phyloP scores from a whole-genome alignment of 495 filamentous ascomycete species.

The Paragyromitra xinjiangensis region DNA sequence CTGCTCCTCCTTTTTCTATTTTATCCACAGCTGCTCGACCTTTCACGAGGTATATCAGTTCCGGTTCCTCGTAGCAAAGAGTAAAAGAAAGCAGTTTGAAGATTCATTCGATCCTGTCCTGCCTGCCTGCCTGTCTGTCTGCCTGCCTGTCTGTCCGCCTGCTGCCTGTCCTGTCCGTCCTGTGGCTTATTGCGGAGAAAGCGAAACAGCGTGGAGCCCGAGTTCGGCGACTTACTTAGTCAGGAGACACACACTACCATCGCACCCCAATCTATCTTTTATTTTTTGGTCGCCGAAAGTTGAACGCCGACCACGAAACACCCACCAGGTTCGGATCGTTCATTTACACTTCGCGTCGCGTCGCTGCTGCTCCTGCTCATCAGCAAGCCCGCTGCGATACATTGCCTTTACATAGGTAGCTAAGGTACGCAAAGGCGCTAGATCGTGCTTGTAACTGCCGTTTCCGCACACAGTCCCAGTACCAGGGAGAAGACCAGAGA shows the following conservation, averaged over 20 bases:
- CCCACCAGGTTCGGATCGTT: conserved; percentile 19
- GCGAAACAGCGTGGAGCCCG: conserved; percentile 19
- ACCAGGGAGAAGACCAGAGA: conserved; percentile 31
- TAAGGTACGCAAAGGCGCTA: conserved; percentile 21
- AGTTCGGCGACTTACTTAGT: conserved; percentile 50
- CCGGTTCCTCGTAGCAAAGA: conserved; percentile 15
- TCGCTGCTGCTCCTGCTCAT: not conserved
- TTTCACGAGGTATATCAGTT: conserved; percentile 35
- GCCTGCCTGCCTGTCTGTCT: no score
- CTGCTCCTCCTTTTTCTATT: conserved; percentile 15
- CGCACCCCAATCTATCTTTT: conserved; percentile 24
- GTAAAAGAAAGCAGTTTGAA: conserved; percentile 14
- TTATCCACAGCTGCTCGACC: not conserved
- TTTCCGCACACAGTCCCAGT: conserved; percentile 37
- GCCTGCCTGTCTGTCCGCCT: no score
- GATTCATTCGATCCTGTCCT: conserved; percentile 26
- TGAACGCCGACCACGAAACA: conserved; percentile 50
- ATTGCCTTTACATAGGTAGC: conserved; percentile 5
- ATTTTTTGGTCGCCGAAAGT: conserved; percentile 47
- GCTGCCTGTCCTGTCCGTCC: not conserved
- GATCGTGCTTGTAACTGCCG: conserved; percentile 38
- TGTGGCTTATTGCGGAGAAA: conserved; percentile 19
- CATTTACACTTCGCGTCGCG: conserved; percentile 31
- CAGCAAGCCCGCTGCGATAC: conserved; percentile 2
- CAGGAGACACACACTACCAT: conserved; percentile 46